phyloP scores from a whole-genome alignment of 2,329 filamentous ascomycete species.

The Trichoderma cornu-damae region DNA sequence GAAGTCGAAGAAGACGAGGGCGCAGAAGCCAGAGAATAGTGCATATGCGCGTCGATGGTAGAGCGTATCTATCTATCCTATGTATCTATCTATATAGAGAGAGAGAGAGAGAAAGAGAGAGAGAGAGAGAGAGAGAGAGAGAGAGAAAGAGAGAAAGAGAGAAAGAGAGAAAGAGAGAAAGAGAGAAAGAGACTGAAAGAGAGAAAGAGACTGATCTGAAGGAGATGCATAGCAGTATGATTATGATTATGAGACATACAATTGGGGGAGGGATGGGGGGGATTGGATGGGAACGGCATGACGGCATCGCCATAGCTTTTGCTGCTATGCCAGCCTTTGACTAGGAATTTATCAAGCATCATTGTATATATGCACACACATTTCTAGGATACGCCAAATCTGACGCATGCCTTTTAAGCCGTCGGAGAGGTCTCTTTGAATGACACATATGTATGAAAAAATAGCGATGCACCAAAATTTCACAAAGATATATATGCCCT shows the following conservation, averaged over 20 bases:
- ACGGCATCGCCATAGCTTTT: background rate
- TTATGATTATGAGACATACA: conserved; percentile 1
- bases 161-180: no score
- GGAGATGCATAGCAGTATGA: background rate
- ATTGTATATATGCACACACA: background rate
- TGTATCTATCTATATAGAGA: no score
- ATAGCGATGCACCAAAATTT: background rate
- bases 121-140: background rate
- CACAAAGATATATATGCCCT: no score
- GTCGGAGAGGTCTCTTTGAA: no score
- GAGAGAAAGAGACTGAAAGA: no score
- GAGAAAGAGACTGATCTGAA: background rate
- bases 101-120: no score
- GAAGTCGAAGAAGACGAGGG: conserved; percentile 24
- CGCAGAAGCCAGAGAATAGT: conserved; percentile 34
- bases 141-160: no score
- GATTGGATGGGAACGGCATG: background rate
- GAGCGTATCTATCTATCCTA: no score
- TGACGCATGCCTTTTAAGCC: no score
- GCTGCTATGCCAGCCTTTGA: background rate
- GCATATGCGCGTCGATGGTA: conserved; percentile 42
- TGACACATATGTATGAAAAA: no score
- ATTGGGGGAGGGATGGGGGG: background rate
- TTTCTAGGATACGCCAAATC: background rate
- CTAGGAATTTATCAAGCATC: background rate